Base-by-base conservation (phyloP, 2,329 filamentous ascomycete genomes). In the Colletotrichum truncatum region DNA sequence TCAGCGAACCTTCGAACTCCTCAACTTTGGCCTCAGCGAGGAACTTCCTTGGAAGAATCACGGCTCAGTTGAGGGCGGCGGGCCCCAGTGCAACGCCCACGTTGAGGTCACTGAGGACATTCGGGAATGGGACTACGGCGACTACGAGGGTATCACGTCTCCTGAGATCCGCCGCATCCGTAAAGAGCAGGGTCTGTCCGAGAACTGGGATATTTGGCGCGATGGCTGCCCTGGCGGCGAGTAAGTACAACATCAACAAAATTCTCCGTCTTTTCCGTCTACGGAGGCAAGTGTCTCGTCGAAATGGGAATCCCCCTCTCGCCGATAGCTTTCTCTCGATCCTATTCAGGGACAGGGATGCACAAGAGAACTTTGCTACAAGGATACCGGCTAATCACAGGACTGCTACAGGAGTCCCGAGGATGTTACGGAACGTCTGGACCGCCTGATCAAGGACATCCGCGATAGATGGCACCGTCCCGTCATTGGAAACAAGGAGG, bases 211-310 rank as follows among this genome's bases (percentile, higher is more conserved):
- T 79, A 97, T 97, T 69, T 97, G 93, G 93, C 83, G 82, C n/a
- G 93, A 97, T 74, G 93, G 93, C 0, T 97, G 93, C 77, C 91
- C 91, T 1, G 92, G 90, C 3, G 94, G 94, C 76, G 93, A 97
- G 90, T 92, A 78, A 77, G 88, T 84, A n/a, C 51, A n/a, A n/a
- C n/a, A n/a, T n/a, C n/a, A n/a, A n/a, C n/a, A n/a, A n/a, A n/a
- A n/a, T n/a, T 59, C 48, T 23, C 18, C 30, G 16, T 18, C 39
- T 16, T 3, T 45, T 49, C 34, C 18, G 12, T n/a, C n/a, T n/a
- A n/a, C n/a, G n/a, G n/a, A n/a, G n/a, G n/a, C n/a, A n/a, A n/a
- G n/a, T n/a, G n/a, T n/a, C n/a, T n/a, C n/a, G n/a, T n/a, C n/a
- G n/a, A n/a, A n/a, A n/a, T n/a, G n/a, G n/a, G n/a, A n/a, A n/a